These are phyloP conservation scores for Talaromyces sp. DNA, from an alignment of 2,329 filamentous ascomycete genomes.

Conservation along the genomic window DNA sequence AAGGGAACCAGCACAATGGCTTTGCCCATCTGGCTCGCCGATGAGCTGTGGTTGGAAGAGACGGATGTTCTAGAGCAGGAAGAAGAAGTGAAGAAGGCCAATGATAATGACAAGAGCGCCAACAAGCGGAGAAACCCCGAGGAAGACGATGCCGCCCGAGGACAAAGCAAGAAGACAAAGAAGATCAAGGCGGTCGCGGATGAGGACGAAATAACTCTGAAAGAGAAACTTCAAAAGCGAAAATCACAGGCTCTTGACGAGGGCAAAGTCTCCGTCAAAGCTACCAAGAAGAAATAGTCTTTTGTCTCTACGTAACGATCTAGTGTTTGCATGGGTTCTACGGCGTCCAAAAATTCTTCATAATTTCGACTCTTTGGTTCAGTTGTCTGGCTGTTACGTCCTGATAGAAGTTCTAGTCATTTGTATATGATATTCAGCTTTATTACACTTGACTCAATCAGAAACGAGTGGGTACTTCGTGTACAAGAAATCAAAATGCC, in stretches of 20 bases:
- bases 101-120: conserved; percentile 42
- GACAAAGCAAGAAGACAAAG: conserved; percentile 40
- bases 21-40: conserved; percentile 89
- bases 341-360: conserved; percentile 23
- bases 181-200: conserved; percentile 37
- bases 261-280: conserved; percentile 32
- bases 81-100: conserved; percentile 31
- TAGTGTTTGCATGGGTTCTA: conserved; percentile 24
- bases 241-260: conserved; percentile 48
- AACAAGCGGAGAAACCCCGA: conserved; percentile 53
- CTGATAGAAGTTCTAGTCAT: not conserved
- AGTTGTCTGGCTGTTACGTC: not conserved
- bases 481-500: not conserved
- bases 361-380: not conserved
- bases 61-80: conserved; percentile 62
- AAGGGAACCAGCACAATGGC: conserved; percentile 86
- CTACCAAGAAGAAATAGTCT: not conserved
- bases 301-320: not conserved
- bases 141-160: conserved; percentile 31
- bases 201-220: conserved; percentile 41
- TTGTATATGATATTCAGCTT: not conserved
- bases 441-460: not conserved
- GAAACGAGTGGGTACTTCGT: not conserved
- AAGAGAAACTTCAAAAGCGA: conserved; percentile 49
- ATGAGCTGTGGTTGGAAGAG: conserved; percentile 83